A percentile compares a stretch with the other conserved stretches of the same genome.
These are phyloP conservation scores for Dothistroma pini DNA, from an alignment of 2,329 filamentous ascomycete genomes.

Conservation along the genomic window DNA sequence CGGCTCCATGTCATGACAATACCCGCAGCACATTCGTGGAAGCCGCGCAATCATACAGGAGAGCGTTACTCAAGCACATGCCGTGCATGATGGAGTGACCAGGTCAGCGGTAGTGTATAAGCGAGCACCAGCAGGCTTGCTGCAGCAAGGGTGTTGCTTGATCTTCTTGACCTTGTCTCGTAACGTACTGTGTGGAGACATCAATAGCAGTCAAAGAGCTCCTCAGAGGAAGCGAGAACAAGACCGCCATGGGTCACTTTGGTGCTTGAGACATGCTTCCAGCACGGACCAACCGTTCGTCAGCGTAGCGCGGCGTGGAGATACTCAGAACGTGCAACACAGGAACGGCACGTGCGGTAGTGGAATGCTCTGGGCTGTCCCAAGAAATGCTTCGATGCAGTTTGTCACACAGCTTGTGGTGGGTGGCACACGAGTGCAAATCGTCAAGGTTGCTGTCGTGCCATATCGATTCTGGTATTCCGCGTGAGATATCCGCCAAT, in stretches of 20 bases:
- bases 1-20: not conserved
- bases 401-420: constrained; percentile 1
- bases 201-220: not conserved
- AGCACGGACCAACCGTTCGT: constrained; percentile 30
- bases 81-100: not conserved
- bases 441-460: constrained; percentile 15
- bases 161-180: not conserved
- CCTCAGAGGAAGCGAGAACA: not conserved
- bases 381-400: constrained; percentile 1
- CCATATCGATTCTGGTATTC: constrained; percentile 6
- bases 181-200: not conserved
- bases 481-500: constrained; percentile 12
- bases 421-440: constrained; percentile 14
- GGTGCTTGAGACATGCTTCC: constrained; percentile 12
- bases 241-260: constrained; percentile 6
- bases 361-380: constrained; percentile 14
- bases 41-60: not conserved
- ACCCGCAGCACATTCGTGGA: not conserved
- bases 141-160: not conserved
- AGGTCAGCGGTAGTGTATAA: not conserved
- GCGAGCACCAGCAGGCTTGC: not conserved
- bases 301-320: constrained; percentile 7
- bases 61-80: not conserved
- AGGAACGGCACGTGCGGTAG: constrained; percentile 26
- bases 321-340: constrained; percentile 22